Conservation (phyloP, 495 filamentous ascomycete species). For the Friedmanniomyces endolithicus region DNA sequence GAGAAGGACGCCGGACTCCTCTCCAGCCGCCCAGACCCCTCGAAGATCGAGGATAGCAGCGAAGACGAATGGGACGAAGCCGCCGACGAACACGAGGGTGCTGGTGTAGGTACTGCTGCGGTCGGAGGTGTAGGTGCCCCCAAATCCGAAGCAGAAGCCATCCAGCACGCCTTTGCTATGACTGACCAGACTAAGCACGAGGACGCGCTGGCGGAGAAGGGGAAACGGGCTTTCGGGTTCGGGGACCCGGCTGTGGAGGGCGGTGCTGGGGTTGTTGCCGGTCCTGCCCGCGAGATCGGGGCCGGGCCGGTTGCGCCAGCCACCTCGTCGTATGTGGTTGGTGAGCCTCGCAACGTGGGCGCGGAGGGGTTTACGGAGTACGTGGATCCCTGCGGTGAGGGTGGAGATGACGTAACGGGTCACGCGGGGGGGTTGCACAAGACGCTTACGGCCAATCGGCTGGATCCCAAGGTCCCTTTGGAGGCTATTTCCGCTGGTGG, state of each 20-base stretch:
- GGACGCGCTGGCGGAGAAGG: constrained; percentile 2
- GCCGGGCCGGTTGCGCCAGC: too few relatives aligned
- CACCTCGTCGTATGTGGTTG: neutral
- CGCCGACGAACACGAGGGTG: too few relatives aligned
- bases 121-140: too few relatives aligned
- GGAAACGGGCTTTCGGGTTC: neutral
- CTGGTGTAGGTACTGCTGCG: too few relatives aligned
- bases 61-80: neutral
- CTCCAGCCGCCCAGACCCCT: neutral
- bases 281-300: too few relatives aligned
- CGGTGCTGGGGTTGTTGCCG: neutral
- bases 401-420: neutral
- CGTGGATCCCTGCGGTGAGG: neutral
- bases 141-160: neutral
- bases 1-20: neutral
- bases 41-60: neutral
- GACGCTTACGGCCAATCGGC: constrained; percentile 21
- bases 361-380: neutral
- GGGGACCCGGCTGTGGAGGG: neutral
- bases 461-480: constrained; percentile 16
- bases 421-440: constrained; percentile 15
- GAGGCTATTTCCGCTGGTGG: neutral
- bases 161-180: neutral
- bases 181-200: neutral
- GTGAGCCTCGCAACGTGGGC: neutral